Evolutionary conservation across 192 early-diverging fungal genomes (phyloP), one percentile per base, ranked within the genome.

Genomic region (Coemansia sp.): DNA sequence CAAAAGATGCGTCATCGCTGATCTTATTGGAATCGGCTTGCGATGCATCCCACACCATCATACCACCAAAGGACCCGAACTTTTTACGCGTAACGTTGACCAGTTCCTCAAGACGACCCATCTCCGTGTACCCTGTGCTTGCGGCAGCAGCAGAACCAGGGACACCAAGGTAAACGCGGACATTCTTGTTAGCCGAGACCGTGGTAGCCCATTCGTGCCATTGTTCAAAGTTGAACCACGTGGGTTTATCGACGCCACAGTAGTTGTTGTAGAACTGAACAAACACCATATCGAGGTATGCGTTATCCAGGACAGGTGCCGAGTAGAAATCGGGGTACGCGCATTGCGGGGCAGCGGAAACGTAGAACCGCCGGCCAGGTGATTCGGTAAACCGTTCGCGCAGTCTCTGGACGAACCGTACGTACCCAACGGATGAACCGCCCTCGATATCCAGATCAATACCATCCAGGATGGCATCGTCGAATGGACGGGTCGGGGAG

Each of bases 201-300:
- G 77, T 75, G 14, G 81, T 81, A 4, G 87, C 85, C 87, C 88
- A 90, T 22, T 76, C 81, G 34, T 87, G 80, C 90, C 90, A 92
- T 48, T 82, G 77, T 36, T 85, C 85, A 73, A 86, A 92, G 72
- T 92, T 92, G 75, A 87, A 91, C 65, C 79, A 84, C 42, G 71
- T 75, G 54, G 75, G 59, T 42, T 72, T 70, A 57, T 78, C 74
- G 6, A 84, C 65, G 27, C 82, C 75, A 48, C 90, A 92, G 68
- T 86, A 90, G 75, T 92, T 92, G 79, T 92, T 92, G 79, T 92
- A 92, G 59, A 89, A 92, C 71, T 92, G 90, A 1, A 92, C 85
- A 82, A 85, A 88, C 0, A 92, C 76, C 86, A 89, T 82, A 55
- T 88, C 87, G 6, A 86, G 69, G 53, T 84, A 87, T 3, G 88